Evolutionary conservation across 1,284 basidiomycete species (phyloP), one percentile per base, ranked within the genome.

Genomic region (Cyathus pygmaeus): DNA sequence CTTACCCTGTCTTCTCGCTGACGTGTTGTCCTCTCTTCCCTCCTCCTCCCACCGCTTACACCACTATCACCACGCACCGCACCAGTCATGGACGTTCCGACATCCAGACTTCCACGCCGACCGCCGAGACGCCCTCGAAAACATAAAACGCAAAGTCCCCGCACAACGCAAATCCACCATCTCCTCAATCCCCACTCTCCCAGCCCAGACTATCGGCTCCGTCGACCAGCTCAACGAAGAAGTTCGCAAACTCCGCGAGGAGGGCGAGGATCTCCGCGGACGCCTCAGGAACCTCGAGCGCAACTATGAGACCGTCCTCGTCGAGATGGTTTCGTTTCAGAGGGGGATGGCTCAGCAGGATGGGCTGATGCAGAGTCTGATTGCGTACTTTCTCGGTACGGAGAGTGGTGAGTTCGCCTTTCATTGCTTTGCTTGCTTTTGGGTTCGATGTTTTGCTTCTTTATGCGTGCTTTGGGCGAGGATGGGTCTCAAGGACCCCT

Each of bases 71-170:
- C 41, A 41, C 33, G 4, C 41, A 10, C 30, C 23, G 23, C 15
- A 46, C 33, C 47, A 94, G 88, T 90, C 90, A 62, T 99, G 97
- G 96, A 97, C 96, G 30, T 99, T 99, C 76, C 89, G 93, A 56
- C 96, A 99, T 77, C 95, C 96, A 5, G 92, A 95, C 73, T 99
- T 99, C 77, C 92, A 93, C 68, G 89, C 94, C 9, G 93, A 96
- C 76, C 83, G 93, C 33, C 89, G 90, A 51, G 90, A 94, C 57
- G 90, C 90, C 17, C 88, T 98, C 54, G 95, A 98, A 75, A 94
- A 95, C 71, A 98, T 98, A 81, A 96, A 96, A 79, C 91, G 95
- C 66, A 97, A 97, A 79, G 92, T 94, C 17, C 94, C 94, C 42
- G 85, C 88, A 13, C 86, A 88, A 57, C 88, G 89, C 62, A 92